Percentiles rank a stretch among this genome's conserved stretches.
Conservation (phyloP, 768 basidiomycete genomes). For the Mycena sanguinolenta region DNA sequence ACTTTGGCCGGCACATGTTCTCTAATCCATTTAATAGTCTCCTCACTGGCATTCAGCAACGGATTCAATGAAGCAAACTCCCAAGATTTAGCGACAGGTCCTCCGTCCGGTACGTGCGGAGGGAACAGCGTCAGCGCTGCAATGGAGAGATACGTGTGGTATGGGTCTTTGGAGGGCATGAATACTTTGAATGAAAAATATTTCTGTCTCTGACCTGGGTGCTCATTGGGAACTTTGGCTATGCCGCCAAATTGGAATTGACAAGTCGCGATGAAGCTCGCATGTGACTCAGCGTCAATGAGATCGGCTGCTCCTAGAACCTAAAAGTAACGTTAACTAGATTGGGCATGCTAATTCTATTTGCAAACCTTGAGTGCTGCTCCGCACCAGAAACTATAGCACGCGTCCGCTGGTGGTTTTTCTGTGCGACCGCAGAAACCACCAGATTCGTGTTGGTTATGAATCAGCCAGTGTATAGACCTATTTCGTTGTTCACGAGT, state of each 20-base stretch:
- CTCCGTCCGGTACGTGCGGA: slow-evolving; percentile 51
- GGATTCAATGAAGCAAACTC: slow-evolving; percentile 73
- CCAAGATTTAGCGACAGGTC: slow-evolving; percentile 59
- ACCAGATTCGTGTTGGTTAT: slow-evolving; percentile 77
- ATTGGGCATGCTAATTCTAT: neutral
- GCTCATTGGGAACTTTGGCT: slow-evolving; percentile 83
- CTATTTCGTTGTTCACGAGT: slow-evolving; percentile 57
- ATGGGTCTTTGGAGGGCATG: slow-evolving; percentile 74
- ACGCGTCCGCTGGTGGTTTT: slow-evolving; percentile 88
- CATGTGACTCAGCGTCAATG: slow-evolving; percentile 69
- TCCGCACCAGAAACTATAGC: slow-evolving; percentile 97
- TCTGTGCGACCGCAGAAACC: slow-evolving; percentile 92
- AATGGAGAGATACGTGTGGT: slow-evolving; percentile 93
- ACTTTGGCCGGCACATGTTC: slow-evolving; percentile 61
- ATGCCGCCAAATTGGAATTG: slow-evolving; percentile 94
- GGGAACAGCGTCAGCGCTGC: slow-evolving; percentile 83
- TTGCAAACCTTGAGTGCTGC: slow-evolving; percentile 78
- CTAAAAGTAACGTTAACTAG: slow-evolving; percentile 52
- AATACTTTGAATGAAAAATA: slow-evolving; percentile 1
- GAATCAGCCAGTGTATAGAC: slow-evolving; percentile 83
- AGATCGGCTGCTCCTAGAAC: slow-evolving; percentile 74
- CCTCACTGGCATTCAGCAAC: slow-evolving; percentile 75
- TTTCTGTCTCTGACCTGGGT: slow-evolving; percentile 69
- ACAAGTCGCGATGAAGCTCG: slow-evolving; percentile 76
- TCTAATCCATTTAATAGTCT: slow-evolving; percentile 78